Conservation (phyloP, 75 land plant species). For the Isoetes taiwanensis region DNA sequence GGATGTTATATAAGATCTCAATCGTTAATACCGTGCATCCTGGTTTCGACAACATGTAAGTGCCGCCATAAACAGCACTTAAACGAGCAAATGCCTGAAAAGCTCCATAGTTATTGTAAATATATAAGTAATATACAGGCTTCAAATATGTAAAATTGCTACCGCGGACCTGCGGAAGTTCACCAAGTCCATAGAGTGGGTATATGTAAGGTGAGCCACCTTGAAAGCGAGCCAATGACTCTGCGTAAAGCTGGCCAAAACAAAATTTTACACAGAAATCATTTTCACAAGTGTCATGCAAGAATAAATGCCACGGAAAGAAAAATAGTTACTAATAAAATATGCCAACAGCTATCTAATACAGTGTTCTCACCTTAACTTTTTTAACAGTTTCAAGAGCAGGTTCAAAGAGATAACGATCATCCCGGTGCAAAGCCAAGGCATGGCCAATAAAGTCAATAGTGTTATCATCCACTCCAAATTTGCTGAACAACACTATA, state of each 20-base stretch:
- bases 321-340: not conserved
- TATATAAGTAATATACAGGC: too few relatives aligned
- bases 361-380: constrained; percentile 53
- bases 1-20: not conserved
- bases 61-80: constrained; percentile 94
- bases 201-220: constrained; percentile 99
- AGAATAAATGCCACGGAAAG: not conserved
- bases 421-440: constrained; percentile 80
- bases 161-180: constrained; percentile 89
- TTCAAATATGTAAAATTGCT: too few relatives aligned
- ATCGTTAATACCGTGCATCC: constrained; percentile 59
- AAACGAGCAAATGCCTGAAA: constrained; percentile 81
- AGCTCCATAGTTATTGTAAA: too few relatives aligned
- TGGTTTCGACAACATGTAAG: constrained; percentile 91
- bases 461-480: constrained; percentile 82
- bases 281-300: not conserved
- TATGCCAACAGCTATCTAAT: not conserved
- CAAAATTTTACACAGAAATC: too few relatives aligned
- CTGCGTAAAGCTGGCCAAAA: constrained; percentile 63
- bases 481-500: constrained; percentile 39
- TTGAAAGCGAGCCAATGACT: constrained; percentile 86
- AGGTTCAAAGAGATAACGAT: constrained; percentile 57
- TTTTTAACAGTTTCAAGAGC: constrained; percentile 63
- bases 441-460: constrained; percentile 94
- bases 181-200: constrained; percentile 87